Base-by-base conservation (phyloP, 1,139 yeast genomes). In the Petasospora rhodanensis region DNA sequence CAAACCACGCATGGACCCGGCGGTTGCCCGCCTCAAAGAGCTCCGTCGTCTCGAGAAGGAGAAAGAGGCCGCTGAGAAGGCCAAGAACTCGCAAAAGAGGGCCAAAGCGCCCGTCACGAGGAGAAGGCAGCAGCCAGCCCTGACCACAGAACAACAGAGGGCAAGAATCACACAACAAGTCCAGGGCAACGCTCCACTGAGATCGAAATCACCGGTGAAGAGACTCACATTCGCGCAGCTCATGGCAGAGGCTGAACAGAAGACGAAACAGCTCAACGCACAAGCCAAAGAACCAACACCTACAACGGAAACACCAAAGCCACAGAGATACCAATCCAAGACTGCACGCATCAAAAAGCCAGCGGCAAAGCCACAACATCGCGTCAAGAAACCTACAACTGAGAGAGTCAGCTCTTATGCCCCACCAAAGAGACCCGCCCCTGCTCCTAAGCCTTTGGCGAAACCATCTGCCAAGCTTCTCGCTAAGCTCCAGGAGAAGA, bases 201-300 rank as follows among this genome's bases (percentile, higher is more conserved):
- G 29, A 15, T 13, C 19, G 22, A 2, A 22, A 16, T 14, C 35
- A n/a, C 47, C 49, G 16, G 47, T 49, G 18, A 55, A 76, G 46
- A 79, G 78, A 48, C 56, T 79, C 53, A 67, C 77, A 9, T 82
- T 79, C 49, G 71, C 70, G 29, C 85, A 80, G 38, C 61, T 82
- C 40, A 79, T 81, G 85, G 74, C 73, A 45, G 74, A 76, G 50
- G 91, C 91, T 0, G 74, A 76, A n/a, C 59, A 62, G 36, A 43
- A 52, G 39, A 24, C 44, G 26, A 34, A 52, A 40, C 14, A 31
- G 7, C 24, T 44, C 26, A 32, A 37, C 25, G n/a, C n/a, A n/a
- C n/a, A n/a, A n/a, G n/a, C n/a, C n/a, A n/a, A n/a, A n/a, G n/a
- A n/a, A n/a, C n/a, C n/a, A n/a, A n/a, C n/a, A n/a, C n/a, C n/a